Evolutionary conservation across 805 yeast genomes (phyloP).

Genomic region (Kodamaea leandrae): DNA sequence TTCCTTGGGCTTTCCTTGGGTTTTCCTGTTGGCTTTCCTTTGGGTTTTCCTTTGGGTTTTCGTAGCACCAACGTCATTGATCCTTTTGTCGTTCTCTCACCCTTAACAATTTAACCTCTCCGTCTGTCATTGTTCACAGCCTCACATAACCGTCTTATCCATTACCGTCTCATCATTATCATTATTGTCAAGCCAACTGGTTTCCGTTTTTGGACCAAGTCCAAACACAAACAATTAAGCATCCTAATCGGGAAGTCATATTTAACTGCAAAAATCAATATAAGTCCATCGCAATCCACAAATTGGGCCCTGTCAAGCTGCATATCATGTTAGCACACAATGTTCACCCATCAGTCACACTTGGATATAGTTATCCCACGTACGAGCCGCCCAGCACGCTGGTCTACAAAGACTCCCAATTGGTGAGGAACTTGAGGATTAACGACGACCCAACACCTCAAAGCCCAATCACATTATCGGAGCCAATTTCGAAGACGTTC

Average conservation of each 20-base stretch:
- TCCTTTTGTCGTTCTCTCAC: too few species aligned
- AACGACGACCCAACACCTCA: conserved; percentile 15
- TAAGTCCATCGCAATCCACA: not conserved
- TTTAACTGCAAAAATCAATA: conserved; percentile 6
- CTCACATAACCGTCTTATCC: too few species aligned
- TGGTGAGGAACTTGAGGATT: conserved; percentile 19
- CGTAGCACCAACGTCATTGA: too few species aligned
- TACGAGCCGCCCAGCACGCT: conserved; percentile 8
- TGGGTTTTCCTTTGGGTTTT: too few species aligned
- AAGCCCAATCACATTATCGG: conserved; percentile 6
- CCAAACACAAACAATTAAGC: conserved; percentile 18
- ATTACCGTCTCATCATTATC: too few species aligned
- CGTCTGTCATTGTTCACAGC: too few species aligned
- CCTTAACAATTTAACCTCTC: too few species aligned
- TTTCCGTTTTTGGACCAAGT: not conserved
- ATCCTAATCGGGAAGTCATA: conserved; percentile 8
- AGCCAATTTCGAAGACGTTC: conserved; percentile 16
- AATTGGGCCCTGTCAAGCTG: not conserved
- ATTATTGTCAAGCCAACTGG: not conserved
- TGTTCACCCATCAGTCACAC: conserved; percentile 13
- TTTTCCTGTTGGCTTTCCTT: too few species aligned
- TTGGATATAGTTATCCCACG: conserved; percentile 14
- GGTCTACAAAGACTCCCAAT: conserved; percentile 15
- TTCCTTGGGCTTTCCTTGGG: too few species aligned
- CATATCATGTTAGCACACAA: conserved; percentile 8